Conservation (phyloP, 768 basidiomycete species). For the Gymnopilus junonius region DNA sequence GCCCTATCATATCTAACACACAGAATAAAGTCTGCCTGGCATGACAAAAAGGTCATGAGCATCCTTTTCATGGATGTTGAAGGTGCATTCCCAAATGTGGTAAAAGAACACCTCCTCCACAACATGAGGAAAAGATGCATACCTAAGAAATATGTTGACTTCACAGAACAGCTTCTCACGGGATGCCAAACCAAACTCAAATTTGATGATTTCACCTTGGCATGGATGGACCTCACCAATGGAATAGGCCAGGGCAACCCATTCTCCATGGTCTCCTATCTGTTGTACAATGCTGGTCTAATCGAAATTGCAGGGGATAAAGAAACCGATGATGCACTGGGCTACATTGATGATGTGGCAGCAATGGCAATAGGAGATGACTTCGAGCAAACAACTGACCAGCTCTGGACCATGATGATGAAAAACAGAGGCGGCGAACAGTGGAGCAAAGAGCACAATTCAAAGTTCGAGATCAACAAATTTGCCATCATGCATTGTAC, state of each 20-base stretch:
- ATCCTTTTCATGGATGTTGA: slow-evolving; percentile 47
- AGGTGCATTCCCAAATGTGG: slow-evolving; percentile 47
- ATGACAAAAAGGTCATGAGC: slow-evolving; percentile 38
- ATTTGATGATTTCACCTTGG: slow-evolving; percentile 24
- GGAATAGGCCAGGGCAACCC: slow-evolving; percentile 30
- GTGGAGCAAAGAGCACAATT: slow-evolving; percentile 13
- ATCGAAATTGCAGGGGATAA: slow-evolving; percentile 7
- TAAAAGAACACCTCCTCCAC: slow-evolving; percentile 31
- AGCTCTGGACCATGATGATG: slow-evolving; percentile 32
- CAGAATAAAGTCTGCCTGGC: slow-evolving; percentile 41
- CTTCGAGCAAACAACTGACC: slow-evolving; percentile 26
- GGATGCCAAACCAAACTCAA: slow-evolving; percentile 16
- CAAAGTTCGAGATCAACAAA: slow-evolving; percentile 9
- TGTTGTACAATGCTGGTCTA: slow-evolving; percentile 30
- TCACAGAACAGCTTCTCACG: slow-evolving; percentile 19
- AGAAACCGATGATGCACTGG: slow-evolving; percentile 19
- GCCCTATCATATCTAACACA: slow-evolving; percentile 35
- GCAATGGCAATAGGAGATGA: slow-evolving; percentile 26
- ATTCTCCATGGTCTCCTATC: slow-evolving; percentile 27
- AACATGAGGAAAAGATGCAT: slow-evolving; percentile 33
- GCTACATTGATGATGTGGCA: slow-evolving; percentile 34
- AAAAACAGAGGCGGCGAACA: slow-evolving; percentile 21
- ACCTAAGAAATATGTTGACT: slow-evolving; percentile 25
- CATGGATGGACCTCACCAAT: slow-evolving; percentile 14
- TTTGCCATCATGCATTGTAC: too few species aligned